Evolutionary conservation across 768 basidiomycete genomes (phyloP), one percentile per base, ranked within the genome.

Genomic region (Leccinum arenicola): DNA sequence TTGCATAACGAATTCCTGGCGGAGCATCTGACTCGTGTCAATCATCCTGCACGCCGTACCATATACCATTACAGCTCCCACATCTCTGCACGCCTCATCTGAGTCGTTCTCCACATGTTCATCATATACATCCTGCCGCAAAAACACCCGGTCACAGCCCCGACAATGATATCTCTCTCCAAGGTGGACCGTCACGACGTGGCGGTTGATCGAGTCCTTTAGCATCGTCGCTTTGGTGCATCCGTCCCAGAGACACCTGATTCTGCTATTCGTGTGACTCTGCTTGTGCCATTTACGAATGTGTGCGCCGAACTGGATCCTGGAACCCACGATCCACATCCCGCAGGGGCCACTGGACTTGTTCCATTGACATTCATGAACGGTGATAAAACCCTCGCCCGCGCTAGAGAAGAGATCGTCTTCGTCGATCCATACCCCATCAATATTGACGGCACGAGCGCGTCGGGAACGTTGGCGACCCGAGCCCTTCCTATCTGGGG

Each of bases 261-360:
- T 9, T 14, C 12, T 29, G 14, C 31, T 12, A 10, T 10, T 36
- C 17, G 43, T 19, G 2, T 43, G 38, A 17, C 10, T 7, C 12
- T 35, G 15, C 4, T 21, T 35, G 15, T 61, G 60, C 60, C 56
- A 58, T 27, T 58, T 54, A 21, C 48, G 56, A 4, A 54, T 33
- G 31, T 58, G 56, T 12, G 27, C 15, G 9, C 38, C 49, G 21
- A 61, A 15, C 5, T 17, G n/a, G 52, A 10, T 3, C 25, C 25
- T 54, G 25, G 52, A 45, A 19, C 48, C 56, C 15, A 58, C 14
- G 17, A 58, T 50, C 60, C 49, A 58, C 49, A 58, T 58, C 14
- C 31, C 57, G 6, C 57, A 61, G 6, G 57, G 56, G 12, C 4
- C 17, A 10, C 43, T 29, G n/a, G 49, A 23, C 54, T n/a, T 31